These are phyloP conservation scores for Cutaneotrichosporon sp. DNA, from an alignment of 1,284 basidiomycete species.

Conservation along the genomic window DNA sequence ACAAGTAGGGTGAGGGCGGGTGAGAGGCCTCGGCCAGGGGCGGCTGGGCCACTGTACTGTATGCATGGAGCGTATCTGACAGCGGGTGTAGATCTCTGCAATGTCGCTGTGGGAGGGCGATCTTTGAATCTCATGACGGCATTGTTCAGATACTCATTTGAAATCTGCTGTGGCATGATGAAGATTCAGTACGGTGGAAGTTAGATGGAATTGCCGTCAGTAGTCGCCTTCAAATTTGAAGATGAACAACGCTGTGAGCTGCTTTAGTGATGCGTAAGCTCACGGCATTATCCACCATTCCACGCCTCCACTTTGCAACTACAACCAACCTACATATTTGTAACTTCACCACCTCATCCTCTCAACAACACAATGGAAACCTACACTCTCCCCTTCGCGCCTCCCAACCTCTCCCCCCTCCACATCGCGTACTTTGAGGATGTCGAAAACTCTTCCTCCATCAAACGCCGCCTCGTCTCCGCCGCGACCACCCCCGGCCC, in stretches of 20 bases:
- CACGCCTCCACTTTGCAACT: no score
- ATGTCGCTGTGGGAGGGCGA: no score
- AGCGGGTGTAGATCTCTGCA: no score
- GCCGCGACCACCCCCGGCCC: conserved; percentile 63
- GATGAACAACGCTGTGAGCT: no score
- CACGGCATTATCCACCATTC: no score
- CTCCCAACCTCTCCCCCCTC: conserved; percentile 47
- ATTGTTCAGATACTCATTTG: no score
- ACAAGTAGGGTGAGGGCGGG: background rate
- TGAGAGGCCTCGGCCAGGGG: background rate
- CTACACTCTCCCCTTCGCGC: conserved; percentile 48
- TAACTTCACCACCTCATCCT: background rate
- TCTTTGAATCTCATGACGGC: no score
- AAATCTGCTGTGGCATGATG: no score
- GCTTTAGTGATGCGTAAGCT: no score
- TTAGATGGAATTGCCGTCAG: no score
- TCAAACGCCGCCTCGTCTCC: conserved; percentile 66
- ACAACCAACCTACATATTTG: background rate
- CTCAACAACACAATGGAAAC: conserved; percentile 51
- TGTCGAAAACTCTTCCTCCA: conserved; percentile 63
- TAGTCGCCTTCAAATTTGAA: no score
- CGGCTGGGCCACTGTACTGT: conserved; percentile 5
- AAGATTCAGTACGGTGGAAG: no score
- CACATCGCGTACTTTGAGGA: conserved; percentile 68
- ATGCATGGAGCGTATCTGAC: background rate